Evolutionary conservation across 805 yeast species (phyloP).

Genomic region (Dipodascus geniculatus): DNA sequence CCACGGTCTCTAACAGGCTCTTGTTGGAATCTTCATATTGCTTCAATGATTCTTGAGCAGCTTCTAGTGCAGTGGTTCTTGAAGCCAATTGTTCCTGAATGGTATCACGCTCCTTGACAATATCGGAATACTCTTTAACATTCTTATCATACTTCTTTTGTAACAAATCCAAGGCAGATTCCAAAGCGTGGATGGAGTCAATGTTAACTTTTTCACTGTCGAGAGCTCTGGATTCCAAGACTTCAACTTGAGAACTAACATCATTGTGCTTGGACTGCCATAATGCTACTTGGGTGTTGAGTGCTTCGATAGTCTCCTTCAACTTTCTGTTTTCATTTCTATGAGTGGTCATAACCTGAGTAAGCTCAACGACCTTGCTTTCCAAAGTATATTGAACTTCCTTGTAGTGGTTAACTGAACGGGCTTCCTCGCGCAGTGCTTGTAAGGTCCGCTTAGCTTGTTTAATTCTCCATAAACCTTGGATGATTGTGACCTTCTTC

Average conservation of each 20-base stretch:
- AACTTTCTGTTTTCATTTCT: constrained; percentile 72
- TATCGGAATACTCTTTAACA: constrained; percentile 8
- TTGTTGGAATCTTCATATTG: constrained; percentile 13
- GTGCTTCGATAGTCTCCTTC: constrained; percentile 41
- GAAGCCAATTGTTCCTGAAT: constrained; percentile 16
- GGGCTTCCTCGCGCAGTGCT: constrained; percentile 68
- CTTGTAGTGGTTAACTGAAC: constrained; percentile 77
- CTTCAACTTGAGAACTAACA: constrained; percentile 6
- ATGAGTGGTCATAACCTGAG: constrained; percentile 69
- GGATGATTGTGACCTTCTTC: constrained; percentile 57
- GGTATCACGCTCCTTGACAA: constrained; percentile 25
- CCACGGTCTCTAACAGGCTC: constrained; percentile 14
- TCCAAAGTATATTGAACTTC: constrained; percentile 90
- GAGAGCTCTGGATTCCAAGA: constrained; percentile 15
- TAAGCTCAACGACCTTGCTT: constrained; percentile 93
- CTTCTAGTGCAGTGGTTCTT: constrained; percentile 15
- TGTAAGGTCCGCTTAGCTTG: constrained; percentile 56
- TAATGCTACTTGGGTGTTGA: constrained; percentile 19
- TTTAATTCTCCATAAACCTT: constrained; percentile 65
- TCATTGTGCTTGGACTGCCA: constrained; percentile 21
- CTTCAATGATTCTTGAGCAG: constrained; percentile 20
- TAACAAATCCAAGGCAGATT: constrained; percentile 11
- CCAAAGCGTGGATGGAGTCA: constrained; percentile 9
- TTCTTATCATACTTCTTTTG: constrained; percentile 20
- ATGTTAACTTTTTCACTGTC: constrained; percentile 19